These are phyloP conservation scores for Thuidium tamariscinum DNA, from an alignment of 225 moss, liverwort and hornwort species.

Conservation along the genomic window DNA sequence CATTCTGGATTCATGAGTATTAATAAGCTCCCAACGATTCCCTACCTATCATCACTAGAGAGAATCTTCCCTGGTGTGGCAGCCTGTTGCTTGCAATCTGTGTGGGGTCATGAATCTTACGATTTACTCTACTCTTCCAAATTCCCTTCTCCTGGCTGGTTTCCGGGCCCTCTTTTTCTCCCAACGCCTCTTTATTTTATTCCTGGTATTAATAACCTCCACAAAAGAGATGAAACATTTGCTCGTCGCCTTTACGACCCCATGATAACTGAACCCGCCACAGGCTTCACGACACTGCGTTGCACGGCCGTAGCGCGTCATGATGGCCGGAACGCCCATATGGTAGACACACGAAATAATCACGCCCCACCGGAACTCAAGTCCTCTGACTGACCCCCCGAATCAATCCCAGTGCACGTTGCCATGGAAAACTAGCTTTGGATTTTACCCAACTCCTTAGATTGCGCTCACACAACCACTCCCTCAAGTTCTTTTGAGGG, in stretches of 20 bases:
- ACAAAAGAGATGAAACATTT: background rate
- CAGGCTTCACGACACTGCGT: background rate
- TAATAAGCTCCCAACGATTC: conserved; percentile 8
- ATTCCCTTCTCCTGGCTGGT: background rate
- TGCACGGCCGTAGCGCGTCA: conserved; percentile 3
- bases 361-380: background rate
- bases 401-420: conserved; percentile 13
- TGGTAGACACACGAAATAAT: conserved; percentile 1
- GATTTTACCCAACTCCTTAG: conserved; percentile 14
- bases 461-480: background rate
- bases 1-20: background rate
- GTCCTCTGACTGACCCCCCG: background rate
- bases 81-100: background rate
- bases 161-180: background rate
- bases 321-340: conserved; percentile 13
- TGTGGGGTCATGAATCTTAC: conserved; percentile 15
- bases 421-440: background rate
- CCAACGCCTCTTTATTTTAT: background rate
- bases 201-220: background rate
- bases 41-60: background rate
- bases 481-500: background rate
- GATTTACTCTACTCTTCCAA: background rate
- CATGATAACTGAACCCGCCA: background rate
- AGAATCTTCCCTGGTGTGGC: conserved; percentile 1
- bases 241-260: background rate